Base-by-base conservation (phyloP, 2,329 filamentous ascomycete species). In the Clonostachys rosea region DNA sequence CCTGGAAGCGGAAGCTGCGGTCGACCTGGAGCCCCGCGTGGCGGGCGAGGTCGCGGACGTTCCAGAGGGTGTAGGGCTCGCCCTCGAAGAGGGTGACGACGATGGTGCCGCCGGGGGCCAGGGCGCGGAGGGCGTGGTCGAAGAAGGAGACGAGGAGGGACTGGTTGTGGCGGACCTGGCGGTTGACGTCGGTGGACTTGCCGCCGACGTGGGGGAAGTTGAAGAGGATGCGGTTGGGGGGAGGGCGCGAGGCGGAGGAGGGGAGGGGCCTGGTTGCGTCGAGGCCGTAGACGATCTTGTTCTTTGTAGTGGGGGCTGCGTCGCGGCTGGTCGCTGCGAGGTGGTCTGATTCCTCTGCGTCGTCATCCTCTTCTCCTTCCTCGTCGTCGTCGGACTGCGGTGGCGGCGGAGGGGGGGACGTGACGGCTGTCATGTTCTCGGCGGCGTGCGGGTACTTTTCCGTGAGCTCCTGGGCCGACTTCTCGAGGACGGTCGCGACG, bases 151-250 rank as follows among this genome's bases (percentile, higher is more conserved):
- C 84, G 35, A 90, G 75, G 44, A 90, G 74, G 59, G 87, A 83
- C 67, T 96, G 91, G 70, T 99, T 97, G 64, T 89, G 83, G 48
- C 94, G 84, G 13, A 96, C 91, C 69, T 99, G 94, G 35, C 94
- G 79, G 71, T 96, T 96, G 47, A 96, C 87, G 70, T 97, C 91
- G 56, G 87, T 97, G 54, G 83, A 87, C 59, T 95, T 85, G 42
- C 94, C 94, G 53, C 94, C 94, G 5, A 95, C 87, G 70, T 99
- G 94, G 35, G 94, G 94, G 67, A 99, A 99, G 74, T 96, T 96
- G 81, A 97, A 99, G 54, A 92, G 76, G 52, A 97, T 85, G 48
- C 83, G 79, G 64, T 95, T 84, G 75, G 87, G 91, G 50, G 60
- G 55, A 30, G 66, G 64, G 39, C 60, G 62, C 51, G 58, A 53